Conservation (phyloP, 805 yeast genomes). For the Starmerella stellata region DNA sequence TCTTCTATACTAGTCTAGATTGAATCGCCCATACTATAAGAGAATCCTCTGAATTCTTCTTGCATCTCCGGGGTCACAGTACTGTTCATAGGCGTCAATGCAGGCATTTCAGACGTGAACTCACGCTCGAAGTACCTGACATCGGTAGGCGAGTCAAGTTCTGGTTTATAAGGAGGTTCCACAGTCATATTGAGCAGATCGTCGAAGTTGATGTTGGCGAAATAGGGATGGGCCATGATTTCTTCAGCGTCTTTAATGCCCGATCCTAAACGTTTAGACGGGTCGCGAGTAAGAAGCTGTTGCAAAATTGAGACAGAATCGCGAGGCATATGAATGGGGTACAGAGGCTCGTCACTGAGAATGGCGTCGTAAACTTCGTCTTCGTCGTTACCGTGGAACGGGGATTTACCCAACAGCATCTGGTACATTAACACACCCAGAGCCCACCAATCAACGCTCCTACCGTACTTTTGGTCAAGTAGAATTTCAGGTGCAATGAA, state of each 20-base stretch:
- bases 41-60: slow-evolving; percentile 93
- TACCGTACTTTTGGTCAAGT: slow-evolving; percentile 77
- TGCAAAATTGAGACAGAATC: slow-evolving; percentile 90
- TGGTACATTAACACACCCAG: slow-evolving; percentile 92
- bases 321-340: slow-evolving; percentile 93
- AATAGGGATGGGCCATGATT: slow-evolving; percentile 89
- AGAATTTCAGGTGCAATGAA: slow-evolving; percentile 98
- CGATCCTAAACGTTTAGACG: slow-evolving; percentile 63
- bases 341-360: slow-evolving; percentile 85
- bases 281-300: slow-evolving; percentile 78
- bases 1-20: too few relatives aligned
- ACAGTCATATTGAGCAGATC: slow-evolving; percentile 56
- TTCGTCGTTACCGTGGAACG: slow-evolving; percentile 92
- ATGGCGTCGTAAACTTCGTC: slow-evolving; percentile 96
- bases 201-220: slow-evolving; percentile 75
- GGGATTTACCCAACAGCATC: slow-evolving; percentile 90
- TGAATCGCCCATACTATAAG: slow-evolving; percentile 33
- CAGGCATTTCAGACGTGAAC: slow-evolving; percentile 85
- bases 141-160: slow-evolving; percentile 71
- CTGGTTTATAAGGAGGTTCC: slow-evolving; percentile 81
- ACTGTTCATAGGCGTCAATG: slow-evolving; percentile 85
- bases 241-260: slow-evolving; percentile 81
- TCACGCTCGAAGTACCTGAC: slow-evolving; percentile 86
- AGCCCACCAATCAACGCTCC: slow-evolving; percentile 99
- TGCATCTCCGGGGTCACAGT: slow-evolving; percentile 72